phyloP scores from a whole-genome alignment of 495 filamentous ascomycete genomes.

The Daldinia loculata region DNA sequence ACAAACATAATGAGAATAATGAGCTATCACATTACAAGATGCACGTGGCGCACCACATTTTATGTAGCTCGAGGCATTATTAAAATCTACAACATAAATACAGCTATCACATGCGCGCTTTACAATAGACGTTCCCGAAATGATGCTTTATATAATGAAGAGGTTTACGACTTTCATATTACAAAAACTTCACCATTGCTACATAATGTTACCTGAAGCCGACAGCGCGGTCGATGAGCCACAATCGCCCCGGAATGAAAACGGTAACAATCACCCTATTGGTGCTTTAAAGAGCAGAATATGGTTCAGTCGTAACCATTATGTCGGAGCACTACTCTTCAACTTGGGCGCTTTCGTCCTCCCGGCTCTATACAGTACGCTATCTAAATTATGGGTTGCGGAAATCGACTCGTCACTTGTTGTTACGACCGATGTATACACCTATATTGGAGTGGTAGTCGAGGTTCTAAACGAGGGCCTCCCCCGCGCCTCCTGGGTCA shows the following conservation, averaged over 20 bases:
- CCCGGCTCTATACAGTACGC: conserved; percentile 73
- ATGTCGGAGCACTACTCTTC: conserved; percentile 66
- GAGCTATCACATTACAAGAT: background rate
- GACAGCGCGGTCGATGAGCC: background rate
- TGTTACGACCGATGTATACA: conserved; percentile 70
- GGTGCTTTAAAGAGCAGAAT: background rate
- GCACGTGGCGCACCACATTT: background rate
- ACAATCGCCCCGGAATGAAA: background rate
- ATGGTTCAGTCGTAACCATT: conserved; percentile 47
- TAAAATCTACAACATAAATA: background rate
- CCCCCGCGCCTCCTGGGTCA: conserved; percentile 71
- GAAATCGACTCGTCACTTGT: conserved; percentile 71
- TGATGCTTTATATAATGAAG: background rate
- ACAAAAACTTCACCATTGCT: conserved; percentile 2
- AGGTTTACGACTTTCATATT: background rate
- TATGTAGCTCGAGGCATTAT: background rate
- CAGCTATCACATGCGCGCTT: background rate
- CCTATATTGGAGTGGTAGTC: conserved; percentile 68
- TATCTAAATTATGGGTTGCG: conserved; percentile 79
- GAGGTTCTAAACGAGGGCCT: conserved; percentile 80
- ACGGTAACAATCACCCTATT: background rate
- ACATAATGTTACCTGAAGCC: conserved; percentile 22
- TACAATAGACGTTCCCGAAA: background rate
- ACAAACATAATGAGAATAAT: background rate
- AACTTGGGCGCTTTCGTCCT: conserved; percentile 71